These are phyloP conservation scores for Casuarina glauca DNA, from an alignment of 306 rosid species.

Conservation along the genomic window DNA sequence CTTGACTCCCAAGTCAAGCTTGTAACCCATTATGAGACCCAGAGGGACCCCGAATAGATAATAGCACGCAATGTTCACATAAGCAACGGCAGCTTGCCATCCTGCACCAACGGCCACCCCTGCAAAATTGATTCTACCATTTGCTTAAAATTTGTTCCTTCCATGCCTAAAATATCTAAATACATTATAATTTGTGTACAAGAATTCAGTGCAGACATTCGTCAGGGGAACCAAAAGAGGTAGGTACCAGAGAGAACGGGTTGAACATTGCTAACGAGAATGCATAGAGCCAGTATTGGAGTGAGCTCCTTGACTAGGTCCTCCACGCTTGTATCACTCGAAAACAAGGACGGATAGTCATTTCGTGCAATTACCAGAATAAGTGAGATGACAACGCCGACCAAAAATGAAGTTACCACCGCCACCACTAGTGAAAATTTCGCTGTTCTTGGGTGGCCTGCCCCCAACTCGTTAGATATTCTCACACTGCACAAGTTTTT, in stretches of 20 bases:
- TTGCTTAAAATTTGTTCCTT: neutral
- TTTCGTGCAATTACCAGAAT: slow-evolving; percentile 39
- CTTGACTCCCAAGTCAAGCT: slow-evolving; percentile 45
- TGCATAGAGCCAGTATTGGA: slow-evolving; percentile 64
- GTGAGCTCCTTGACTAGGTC: slow-evolving; percentile 57
- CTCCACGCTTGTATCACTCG: slow-evolving; percentile 48
- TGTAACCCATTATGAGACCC: slow-evolving; percentile 62
- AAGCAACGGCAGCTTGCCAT: slow-evolving; percentile 76
- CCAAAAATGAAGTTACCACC: slow-evolving; percentile 37
- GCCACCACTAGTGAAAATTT: slow-evolving; percentile 74
- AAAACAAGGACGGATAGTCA: slow-evolving; percentile 57
- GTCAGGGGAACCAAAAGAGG: too few species aligned
- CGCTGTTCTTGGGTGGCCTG: slow-evolving; percentile 81
- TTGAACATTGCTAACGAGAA: slow-evolving; percentile 69
- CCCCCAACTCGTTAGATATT: slow-evolving; percentile 91
- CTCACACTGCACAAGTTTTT: slow-evolving; percentile 57
- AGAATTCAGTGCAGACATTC: too few species aligned
- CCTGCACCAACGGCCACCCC: slow-evolving; percentile 96
- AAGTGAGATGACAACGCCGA: slow-evolving; percentile 41
- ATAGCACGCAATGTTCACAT: slow-evolving; percentile 70
- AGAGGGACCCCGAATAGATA: slow-evolving; percentile 73
- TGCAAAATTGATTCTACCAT: slow-evolving; percentile 1
- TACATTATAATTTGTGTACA: too few species aligned
- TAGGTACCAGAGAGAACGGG: slow-evolving; percentile 77
- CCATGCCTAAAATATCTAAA: too few species aligned